phyloP scores from a whole-genome alignment of 305 asterid species.

The Solanum hybrid region DNA sequence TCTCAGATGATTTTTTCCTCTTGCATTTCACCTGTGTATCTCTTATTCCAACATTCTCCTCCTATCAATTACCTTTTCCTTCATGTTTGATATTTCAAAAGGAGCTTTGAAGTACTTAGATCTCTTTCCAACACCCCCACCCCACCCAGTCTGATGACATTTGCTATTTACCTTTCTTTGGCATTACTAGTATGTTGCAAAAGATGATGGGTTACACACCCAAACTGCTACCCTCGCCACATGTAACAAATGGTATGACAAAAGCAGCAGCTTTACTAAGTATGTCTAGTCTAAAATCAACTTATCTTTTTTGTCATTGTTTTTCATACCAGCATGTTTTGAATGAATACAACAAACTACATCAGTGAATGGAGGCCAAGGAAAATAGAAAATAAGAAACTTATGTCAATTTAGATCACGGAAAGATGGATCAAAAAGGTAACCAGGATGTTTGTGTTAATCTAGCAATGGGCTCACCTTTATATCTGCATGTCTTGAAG shows the following conservation, averaged over 20 bases:
- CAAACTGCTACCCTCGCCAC: not conserved
- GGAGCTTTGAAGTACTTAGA: not conserved
- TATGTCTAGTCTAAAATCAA: not conserved
- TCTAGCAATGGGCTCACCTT: constrained; percentile 39
- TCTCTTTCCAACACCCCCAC: not conserved
- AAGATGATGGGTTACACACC: not conserved
- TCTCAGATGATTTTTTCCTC: not conserved
- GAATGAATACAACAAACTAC: not conserved
- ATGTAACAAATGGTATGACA: not conserved
- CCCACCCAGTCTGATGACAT: not conserved
- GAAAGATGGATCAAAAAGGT: constrained; percentile 5
- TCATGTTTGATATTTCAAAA: not conserved
- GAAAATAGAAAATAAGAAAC: not conserved
- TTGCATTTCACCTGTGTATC: not conserved
- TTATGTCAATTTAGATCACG: not conserved
- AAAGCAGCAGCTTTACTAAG: not conserved
- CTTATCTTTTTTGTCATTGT: not conserved
- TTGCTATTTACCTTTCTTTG: not conserved
- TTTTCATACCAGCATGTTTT: not conserved
- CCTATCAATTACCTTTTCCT: not conserved
- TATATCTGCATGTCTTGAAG: constrained; percentile 47
- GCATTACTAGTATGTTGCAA: not conserved
- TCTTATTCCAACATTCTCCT: not conserved
- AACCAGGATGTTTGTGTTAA: not conserved
- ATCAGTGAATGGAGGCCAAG: not conserved